Conservation (phyloP, 75 land plant species). For the Selaginella moellendorffii region DNA sequence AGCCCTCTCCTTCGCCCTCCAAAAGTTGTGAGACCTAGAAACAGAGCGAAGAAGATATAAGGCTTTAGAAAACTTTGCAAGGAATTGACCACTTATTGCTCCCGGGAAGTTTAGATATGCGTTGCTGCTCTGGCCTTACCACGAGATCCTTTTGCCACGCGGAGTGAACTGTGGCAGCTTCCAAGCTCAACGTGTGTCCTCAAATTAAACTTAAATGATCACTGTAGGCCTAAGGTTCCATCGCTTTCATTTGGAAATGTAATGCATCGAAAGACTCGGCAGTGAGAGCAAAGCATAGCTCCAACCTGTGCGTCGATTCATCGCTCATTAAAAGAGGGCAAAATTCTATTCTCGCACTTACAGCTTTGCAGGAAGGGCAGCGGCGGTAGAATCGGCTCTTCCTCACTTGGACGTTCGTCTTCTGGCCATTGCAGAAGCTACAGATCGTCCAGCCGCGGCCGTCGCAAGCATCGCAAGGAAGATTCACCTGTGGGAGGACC, state of each 20-base stretch:
- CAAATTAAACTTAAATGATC: too few relatives aligned
- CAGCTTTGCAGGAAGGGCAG: conserved; percentile 76
- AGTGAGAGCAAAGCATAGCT: conserved; percentile 31
- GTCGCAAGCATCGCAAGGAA: conserved; percentile 49
- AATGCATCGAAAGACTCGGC: conserved; percentile 54
- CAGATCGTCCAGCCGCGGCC: conserved; percentile 72
- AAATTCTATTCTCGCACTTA: conserved; percentile 24
- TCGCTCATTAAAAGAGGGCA: not conserved
- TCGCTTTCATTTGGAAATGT: conserved; percentile 39
- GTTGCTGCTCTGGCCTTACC: too few relatives aligned
- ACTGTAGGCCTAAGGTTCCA: conserved; percentile 13
- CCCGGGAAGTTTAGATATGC: too few relatives aligned
- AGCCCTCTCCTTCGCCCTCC: too few relatives aligned
- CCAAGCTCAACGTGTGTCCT: too few relatives aligned
- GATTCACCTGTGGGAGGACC: not conserved
- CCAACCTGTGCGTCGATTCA: conserved; percentile 27
- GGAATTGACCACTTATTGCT: too few relatives aligned
- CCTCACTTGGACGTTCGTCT: conserved; percentile 54
- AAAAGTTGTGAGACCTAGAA: too few relatives aligned
- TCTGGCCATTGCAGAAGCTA: conserved; percentile 73
- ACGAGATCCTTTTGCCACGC: too few relatives aligned
- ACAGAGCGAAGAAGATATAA: too few relatives aligned
- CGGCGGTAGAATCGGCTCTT: conserved; percentile 54
- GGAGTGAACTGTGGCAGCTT: too few relatives aligned
- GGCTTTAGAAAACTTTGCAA: too few relatives aligned